A percentile compares a stretch with the other conserved stretches of the same genome.
Conservation (phyloP, 345 rosid genomes). For the Sonneratia caseolaris region DNA sequence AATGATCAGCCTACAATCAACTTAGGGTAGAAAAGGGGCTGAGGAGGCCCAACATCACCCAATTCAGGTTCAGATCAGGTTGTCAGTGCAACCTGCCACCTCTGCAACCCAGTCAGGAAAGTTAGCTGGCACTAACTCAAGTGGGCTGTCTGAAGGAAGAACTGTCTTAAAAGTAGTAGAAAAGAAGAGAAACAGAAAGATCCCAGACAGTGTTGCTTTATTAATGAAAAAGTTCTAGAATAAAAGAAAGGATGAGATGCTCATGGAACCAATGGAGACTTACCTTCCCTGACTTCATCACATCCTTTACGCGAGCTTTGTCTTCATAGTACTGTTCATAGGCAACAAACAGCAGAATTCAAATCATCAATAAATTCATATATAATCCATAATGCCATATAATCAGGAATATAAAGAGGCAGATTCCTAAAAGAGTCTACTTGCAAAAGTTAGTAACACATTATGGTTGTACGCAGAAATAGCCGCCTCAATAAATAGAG, state of each 20-base stretch:
- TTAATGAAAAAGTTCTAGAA: background rate
- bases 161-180: too few relatives aligned
- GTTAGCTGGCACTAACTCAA: too few relatives aligned
- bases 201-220: background rate
- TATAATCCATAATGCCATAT: background rate
- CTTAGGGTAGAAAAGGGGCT: background rate
- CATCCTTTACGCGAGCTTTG: slow-evolving; percentile 64
- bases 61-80: too few relatives aligned
- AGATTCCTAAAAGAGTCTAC: background rate
- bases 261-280: slow-evolving; percentile 4
- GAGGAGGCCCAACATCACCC: background rate
- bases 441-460: background rate
- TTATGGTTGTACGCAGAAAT: background rate
- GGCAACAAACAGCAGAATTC: slow-evolving; percentile 2
- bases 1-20: background rate
- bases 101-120: too few relatives aligned
- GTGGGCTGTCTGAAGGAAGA: too few relatives aligned
- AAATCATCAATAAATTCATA: background rate
- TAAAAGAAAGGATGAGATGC: background rate
- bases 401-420: background rate
- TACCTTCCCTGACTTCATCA: slow-evolving; percentile 71
- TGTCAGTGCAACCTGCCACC: too few relatives aligned
- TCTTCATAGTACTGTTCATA: slow-evolving; percentile 73
- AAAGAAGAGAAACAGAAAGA: background rate
- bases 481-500: background rate